Base-by-base conservation (phyloP, 495 filamentous ascomycete genomes). In the Hypoxylon lienhwacheense region DNA sequence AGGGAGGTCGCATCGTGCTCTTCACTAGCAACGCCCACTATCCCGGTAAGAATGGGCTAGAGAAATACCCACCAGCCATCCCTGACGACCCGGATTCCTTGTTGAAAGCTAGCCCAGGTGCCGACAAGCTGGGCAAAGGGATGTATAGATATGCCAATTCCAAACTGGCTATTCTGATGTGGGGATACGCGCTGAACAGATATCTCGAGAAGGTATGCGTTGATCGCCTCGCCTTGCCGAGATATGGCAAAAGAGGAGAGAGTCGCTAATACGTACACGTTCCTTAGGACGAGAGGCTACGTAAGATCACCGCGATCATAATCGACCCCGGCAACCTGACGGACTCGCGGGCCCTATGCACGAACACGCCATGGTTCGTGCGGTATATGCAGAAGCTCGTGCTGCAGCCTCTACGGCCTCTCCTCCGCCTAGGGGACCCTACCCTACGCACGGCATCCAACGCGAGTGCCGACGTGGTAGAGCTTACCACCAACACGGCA, bases 261-360 rank as follows among this genome's bases (percentile, higher is more conserved):
- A 40, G 12, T 56, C 24, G 4, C 24, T 26, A 26, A 26, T 8
- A 5, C 24, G 4, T 12, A 44, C 32, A 19, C 7, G 1, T 28
- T 40, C 1, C 10, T 4, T 32, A 65, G 74, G 63, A 74, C 20
- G 46, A 65, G 4, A 47, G 34, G 4, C 48, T 77, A 19, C 65
- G 52, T 33, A 73, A 70, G 0, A 73, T 80, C 48, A 77, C 74
- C 0, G 73, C 68, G 12, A 64, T 75, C 5, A 68, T 70, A 15
- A 69, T 78, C 26, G 73, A 79, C 49, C 77, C 76, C 0, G 75
- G 78, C 10, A 75, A 64, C 21, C 44, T 79, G 19, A 52, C 59
- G 10, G 71, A 77, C 59, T 79, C 76, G 21, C 75, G 76, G 7
- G 73, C 73, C 4, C 50, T 77, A 35, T 63, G 53, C 11, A 71